phyloP scores from a whole-genome alignment of 129 eudicot species.

The Flaveria robusta region DNA sequence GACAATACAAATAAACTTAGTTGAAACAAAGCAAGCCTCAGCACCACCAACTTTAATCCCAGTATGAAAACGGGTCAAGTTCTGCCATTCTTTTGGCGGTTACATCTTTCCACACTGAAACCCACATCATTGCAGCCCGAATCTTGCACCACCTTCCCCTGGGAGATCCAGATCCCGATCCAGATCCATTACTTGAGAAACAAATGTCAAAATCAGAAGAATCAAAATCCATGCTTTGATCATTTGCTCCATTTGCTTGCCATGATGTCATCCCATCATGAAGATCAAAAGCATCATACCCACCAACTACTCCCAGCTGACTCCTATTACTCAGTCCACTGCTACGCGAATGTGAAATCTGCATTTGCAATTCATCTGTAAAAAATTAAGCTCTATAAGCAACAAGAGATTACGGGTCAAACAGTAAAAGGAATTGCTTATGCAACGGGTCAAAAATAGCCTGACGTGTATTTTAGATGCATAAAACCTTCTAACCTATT shows the following conservation, averaged over 20 bases:
- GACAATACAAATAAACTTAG: background rate
- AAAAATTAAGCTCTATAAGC: slow-evolving; percentile 24
- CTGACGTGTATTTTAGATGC: background rate
- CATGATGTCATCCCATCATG: slow-evolving; percentile 23
- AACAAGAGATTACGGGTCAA: slow-evolving; percentile 17
- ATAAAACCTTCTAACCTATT: background rate
- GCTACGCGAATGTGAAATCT: slow-evolving; percentile 29
- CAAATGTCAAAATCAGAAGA: slow-evolving; percentile 21
- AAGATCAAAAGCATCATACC: slow-evolving; percentile 28
- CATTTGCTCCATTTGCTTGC: slow-evolving; percentile 19
- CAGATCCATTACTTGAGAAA: slow-evolving; percentile 19
- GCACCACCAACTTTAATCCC: background rate
- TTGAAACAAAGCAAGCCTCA: background rate
- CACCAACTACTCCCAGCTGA: slow-evolving; percentile 16
- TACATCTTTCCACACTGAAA: slow-evolving; percentile 25
- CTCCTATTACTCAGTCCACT: slow-evolving; percentile 16
- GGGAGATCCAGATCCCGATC: slow-evolving; percentile 28
- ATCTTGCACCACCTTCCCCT: slow-evolving; percentile 34
- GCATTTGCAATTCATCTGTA: slow-evolving; percentile 45
- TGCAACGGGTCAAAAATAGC: background rate
- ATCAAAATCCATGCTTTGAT: slow-evolving; percentile 18
- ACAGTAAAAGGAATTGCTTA: background rate
- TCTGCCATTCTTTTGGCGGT: slow-evolving; percentile 17
- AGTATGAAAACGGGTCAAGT: slow-evolving; percentile 15
- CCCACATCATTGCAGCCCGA: slow-evolving; percentile 27